Evolutionary conservation across 2,329 filamentous ascomycete genomes (phyloP).

Genomic region (Pyrenochaeta sp.): DNA sequence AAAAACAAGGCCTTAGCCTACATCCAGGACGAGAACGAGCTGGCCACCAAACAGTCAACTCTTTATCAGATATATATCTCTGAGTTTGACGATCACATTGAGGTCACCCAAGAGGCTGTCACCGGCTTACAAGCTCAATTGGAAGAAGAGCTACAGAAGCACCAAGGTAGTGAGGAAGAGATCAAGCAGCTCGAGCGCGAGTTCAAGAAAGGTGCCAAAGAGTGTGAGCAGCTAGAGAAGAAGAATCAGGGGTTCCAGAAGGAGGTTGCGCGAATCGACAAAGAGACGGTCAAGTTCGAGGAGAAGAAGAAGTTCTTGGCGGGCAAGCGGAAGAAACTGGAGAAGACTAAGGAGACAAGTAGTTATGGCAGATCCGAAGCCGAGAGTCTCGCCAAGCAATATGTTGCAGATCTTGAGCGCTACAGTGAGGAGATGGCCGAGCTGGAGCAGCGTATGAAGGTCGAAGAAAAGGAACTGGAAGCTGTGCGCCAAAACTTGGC

Average conservation of each 20-base stretch:
- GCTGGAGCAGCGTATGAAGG: conserved; percentile 78
- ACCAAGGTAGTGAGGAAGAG: conserved; percentile 85
- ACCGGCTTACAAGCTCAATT: conserved; percentile 89
- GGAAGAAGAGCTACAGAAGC: conserved; percentile 87
- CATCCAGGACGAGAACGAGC: conserved; percentile 91
- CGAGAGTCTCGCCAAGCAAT: conserved; percentile 79
- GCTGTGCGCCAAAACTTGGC: conserved; percentile 88
- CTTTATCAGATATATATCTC: conserved; percentile 91
- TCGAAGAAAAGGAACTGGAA: conserved; percentile 82
- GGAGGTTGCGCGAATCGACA: conserved; percentile 91
- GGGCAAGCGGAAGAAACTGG: conserved; percentile 92
- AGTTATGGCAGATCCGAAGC: conserved; percentile 79
- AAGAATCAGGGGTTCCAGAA: conserved; percentile 80
- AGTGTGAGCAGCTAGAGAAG: conserved; percentile 84
- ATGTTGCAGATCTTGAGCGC: conserved; percentile 78
- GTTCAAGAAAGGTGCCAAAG: conserved; percentile 82
- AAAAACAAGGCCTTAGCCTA: conserved; percentile 93
- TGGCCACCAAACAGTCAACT: conserved; percentile 86
- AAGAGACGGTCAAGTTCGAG: conserved; percentile 95
- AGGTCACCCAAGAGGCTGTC: conserved; percentile 88
- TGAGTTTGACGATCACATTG: conserved; percentile 87
- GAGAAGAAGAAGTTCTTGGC: conserved; percentile 95
- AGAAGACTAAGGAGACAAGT: conserved; percentile 83
- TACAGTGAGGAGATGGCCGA: conserved; percentile 76
- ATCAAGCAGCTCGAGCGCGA: conserved; percentile 90